Evolutionary conservation across 2,329 filamentous ascomycete genomes (phyloP), one percentile per base, ranked within the genome.

Genomic region (Ophiosphaerella korrae): DNA sequence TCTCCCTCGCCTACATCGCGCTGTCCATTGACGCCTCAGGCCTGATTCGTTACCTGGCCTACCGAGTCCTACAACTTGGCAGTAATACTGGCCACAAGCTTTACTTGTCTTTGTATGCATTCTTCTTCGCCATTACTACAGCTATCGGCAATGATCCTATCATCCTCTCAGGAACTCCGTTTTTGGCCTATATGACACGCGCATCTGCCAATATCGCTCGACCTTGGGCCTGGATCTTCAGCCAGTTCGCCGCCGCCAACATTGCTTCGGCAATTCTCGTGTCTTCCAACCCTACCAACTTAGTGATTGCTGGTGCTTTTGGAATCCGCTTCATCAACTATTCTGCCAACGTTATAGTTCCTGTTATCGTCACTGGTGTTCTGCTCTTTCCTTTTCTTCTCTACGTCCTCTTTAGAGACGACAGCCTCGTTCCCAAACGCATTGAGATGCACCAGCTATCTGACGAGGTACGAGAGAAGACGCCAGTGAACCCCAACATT

Each of bases 21-120:
- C 89, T 91, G 38, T 90, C 87, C 0, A 88, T 90, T 52, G 88
- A 90, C 57, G 87, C 88, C 2, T 90, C 88, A 0, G 88, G 88
- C 3, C 76, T 90, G 13, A 89, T 90, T 62, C 77, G 87, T 46
- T 90, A 79, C 55, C 67, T 90, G 18, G 87, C 88, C 0, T 89
- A 88, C 76, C 88, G 83, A 53, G 87, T 90, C 0, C 76, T 90
- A 2, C 80, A 87, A 50, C 84, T 82, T 73, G 87, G 85, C 39
- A 87, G 88, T 3, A 80, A 84, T 52, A 80, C 82, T n/a, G 88
- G 88, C 0, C 85, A 87, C 52, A 74, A 80, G 24, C 77, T 91
- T 1, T 91, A 87, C 75, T 85, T 90, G 69, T 89, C 87, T 64
- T 82, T 90, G 3, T 90, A 90, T 62, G 72, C 78, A 33, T 90